Evolutionary conservation across 768 basidiomycete genomes (phyloP).

Genomic region (Rhodotorula sphaerocarpa): DNA sequence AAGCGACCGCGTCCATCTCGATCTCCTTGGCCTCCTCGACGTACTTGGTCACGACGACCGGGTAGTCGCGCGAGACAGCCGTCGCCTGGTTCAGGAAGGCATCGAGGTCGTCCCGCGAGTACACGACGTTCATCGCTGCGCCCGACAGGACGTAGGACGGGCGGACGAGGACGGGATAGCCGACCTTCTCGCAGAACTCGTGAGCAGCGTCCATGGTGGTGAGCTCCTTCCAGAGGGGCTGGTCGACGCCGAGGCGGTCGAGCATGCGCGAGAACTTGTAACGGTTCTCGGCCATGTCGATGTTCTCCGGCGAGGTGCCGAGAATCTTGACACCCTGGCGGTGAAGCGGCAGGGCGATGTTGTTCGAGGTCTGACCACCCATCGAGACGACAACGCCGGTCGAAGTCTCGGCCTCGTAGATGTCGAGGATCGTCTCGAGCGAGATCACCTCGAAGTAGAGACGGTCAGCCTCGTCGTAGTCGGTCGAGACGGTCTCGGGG

Average conservation of each 20-base stretch:
- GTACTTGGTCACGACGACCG: slow-evolving; percentile 97
- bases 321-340: slow-evolving; percentile 98
- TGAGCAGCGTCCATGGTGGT: slow-evolving; percentile 81
- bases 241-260: slow-evolving; percentile 97
- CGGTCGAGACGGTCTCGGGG: slow-evolving; percentile 96
- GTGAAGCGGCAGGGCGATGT: slow-evolving; percentile 88
- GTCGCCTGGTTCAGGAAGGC: slow-evolving; percentile 91
- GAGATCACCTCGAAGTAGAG: slow-evolving; percentile 99
- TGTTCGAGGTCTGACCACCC: slow-evolving; percentile 96
- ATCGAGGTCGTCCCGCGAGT: slow-evolving; percentile 76
- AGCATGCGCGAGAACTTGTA: slow-evolving; percentile 98
- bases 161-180: slow-evolving; percentile 90
- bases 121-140: slow-evolving; percentile 99
- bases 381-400: slow-evolving; percentile 91
- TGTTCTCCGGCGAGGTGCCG: slow-evolving; percentile 98
- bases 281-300: slow-evolving; percentile 96
- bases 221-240: slow-evolving; percentile 93
- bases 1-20: slow-evolving; percentile 98
- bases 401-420: slow-evolving; percentile 83
- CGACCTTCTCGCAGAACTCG: slow-evolving; percentile 82
- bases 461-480: slow-evolving; percentile 96
- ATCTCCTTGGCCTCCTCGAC: slow-evolving; percentile 99
- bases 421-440: slow-evolving; percentile 89
- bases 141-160: slow-evolving; percentile 99
- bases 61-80: slow-evolving; percentile 89